phyloP scores from a whole-genome alignment of 306 rosid species.

The Acacia acuminata region DNA sequence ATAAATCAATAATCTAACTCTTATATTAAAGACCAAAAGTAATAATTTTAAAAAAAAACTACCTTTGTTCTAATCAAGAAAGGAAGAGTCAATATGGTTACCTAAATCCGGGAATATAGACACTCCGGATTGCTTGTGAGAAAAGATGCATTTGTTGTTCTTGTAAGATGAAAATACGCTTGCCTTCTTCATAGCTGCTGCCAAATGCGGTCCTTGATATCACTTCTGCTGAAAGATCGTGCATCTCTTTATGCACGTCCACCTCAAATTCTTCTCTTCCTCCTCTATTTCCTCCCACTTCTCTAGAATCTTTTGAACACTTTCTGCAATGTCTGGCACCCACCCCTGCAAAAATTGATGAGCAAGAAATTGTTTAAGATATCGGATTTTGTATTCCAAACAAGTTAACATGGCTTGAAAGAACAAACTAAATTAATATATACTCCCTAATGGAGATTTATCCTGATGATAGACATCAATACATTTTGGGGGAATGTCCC shows the following conservation, averaged over 20 bases:
- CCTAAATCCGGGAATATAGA: constrained; percentile 87
- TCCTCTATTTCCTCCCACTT: constrained; percentile 57
- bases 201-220: constrained; percentile 83
- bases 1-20: too few relatives aligned
- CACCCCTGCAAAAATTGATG: constrained; percentile 46
- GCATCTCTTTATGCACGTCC: constrained; percentile 60
- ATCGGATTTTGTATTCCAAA: background rate
- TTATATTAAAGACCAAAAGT: too few relatives aligned
- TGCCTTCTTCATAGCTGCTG: constrained; percentile 74
- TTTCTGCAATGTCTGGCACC: constrained; percentile 73
- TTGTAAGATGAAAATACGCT: constrained; percentile 62
- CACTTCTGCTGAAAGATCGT: constrained; percentile 59
- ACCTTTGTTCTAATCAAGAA: background rate
- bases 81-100: constrained; percentile 19
- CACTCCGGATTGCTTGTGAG: constrained; percentile 45
- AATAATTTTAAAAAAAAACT: background rate
- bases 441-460: background rate
- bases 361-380: background rate
- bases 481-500: background rate
- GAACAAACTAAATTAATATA: background rate
- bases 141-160: constrained; percentile 65
- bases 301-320: constrained; percentile 50
- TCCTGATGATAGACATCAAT: background rate
- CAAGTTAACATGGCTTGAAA: background rate
- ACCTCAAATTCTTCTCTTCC: constrained; percentile 63